These are phyloP conservation scores for Suillus subalutaceus DNA, from an alignment of 768 basidiomycete genomes.

Conservation along the genomic window DNA sequence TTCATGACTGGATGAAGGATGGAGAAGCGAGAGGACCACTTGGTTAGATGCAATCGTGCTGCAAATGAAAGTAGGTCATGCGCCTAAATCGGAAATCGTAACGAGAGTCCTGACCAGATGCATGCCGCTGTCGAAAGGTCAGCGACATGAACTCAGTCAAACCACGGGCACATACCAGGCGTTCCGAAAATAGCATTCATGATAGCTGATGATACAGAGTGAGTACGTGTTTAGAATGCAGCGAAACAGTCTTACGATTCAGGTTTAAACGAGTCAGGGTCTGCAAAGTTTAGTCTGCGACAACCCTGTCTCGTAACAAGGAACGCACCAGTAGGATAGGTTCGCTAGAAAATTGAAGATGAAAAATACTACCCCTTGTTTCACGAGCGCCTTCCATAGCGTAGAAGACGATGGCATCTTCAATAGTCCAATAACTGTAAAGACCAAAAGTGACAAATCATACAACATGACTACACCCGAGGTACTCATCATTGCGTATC, in stretches of 20 bases:
- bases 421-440: neutral
- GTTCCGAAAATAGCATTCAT: neutral
- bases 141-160: neutral
- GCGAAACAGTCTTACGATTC: neutral
- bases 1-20: neutral
- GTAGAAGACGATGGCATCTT: neutral
- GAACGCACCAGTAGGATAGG: neutral
- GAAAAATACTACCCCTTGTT: neutral
- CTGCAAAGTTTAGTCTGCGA: neutral
- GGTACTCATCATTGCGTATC: neutral
- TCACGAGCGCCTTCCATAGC: constrained; percentile 1
- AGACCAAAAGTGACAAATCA: neutral
- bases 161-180: constrained; percentile 1
- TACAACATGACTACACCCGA: constrained; percentile 1
- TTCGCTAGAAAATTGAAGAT: neutral
- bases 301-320: too few relatives aligned
- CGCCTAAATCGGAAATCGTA: neutral
- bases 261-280: neutral
- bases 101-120: neutral
- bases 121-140: neutral
- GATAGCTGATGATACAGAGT: neutral
- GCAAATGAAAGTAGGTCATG: neutral
- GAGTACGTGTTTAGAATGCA: neutral
- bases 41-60: constrained; percentile 1
- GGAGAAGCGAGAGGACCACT: neutral